These are phyloP conservation scores for Pleomassaria siparia DNA, from an alignment of 2,329 filamentous ascomycete species.

Conservation along the genomic window DNA sequence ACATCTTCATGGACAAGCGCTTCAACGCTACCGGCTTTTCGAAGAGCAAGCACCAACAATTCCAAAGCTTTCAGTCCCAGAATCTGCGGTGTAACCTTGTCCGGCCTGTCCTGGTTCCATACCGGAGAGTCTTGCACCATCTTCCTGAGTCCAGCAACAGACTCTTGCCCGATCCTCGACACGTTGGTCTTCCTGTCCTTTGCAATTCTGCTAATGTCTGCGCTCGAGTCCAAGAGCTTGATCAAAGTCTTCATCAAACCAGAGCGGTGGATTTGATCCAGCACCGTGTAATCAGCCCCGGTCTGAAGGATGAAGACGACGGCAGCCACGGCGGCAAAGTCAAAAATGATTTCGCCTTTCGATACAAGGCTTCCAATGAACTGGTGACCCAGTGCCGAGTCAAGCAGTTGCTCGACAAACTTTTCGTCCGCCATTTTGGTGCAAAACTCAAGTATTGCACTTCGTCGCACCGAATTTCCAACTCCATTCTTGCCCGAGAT, in stretches of 20 bases:
- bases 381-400: slow-evolving; percentile 70
- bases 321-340: slow-evolving; percentile 66
- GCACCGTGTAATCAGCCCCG: slow-evolving; percentile 61
- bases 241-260: slow-evolving; percentile 59
- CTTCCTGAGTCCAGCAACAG: slow-evolving; percentile 58
- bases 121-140: slow-evolving; percentile 56
- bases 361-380: slow-evolving; percentile 64
- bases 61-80: slow-evolving; percentile 67
- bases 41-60: slow-evolving; percentile 55
- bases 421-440: slow-evolving; percentile 58
- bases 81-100: slow-evolving; percentile 61
- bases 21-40: slow-evolving; percentile 50
- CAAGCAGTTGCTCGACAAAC: slow-evolving; percentile 70
- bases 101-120: slow-evolving; percentile 60
- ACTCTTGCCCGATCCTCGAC: slow-evolving; percentile 63
- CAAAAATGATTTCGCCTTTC: slow-evolving; percentile 48
- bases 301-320: slow-evolving; percentile 64
- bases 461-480: slow-evolving; percentile 52
- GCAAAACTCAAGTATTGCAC: slow-evolving; percentile 58
- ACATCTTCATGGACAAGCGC: slow-evolving; percentile 48
- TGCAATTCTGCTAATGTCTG: slow-evolving; percentile 62
- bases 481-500: slow-evolving; percentile 51
- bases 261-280: slow-evolving; percentile 59
- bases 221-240: slow-evolving; percentile 54
- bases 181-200: slow-evolving; percentile 69